These are phyloP conservation scores for Starmerella geochares DNA, from an alignment of 805 yeast species.

Conservation along the genomic window DNA sequence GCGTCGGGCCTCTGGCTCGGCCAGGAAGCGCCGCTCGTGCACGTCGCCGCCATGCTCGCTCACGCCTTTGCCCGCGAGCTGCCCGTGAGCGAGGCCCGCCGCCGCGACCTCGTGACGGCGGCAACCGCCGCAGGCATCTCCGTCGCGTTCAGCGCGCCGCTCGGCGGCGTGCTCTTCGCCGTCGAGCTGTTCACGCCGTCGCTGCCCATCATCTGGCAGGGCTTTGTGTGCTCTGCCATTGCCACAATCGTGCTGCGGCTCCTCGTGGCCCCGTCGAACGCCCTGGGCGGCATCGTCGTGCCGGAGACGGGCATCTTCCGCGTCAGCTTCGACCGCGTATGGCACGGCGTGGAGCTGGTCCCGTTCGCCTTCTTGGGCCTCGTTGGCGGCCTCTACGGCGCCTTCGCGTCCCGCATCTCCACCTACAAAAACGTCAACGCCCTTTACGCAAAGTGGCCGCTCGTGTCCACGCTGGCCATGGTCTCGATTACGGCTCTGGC, in stretches of 20 bases:
- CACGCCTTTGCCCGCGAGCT: slow-evolving; percentile 37
- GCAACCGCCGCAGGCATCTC: slow-evolving; percentile 78
- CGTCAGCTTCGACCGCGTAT: slow-evolving; percentile 58
- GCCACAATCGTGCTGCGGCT: slow-evolving; percentile 51
- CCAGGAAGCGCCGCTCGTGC: slow-evolving; percentile 79
- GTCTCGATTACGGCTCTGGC: slow-evolving; percentile 44
- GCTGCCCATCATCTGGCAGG: slow-evolving; percentile 68
- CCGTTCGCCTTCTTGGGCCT: slow-evolving; percentile 67
- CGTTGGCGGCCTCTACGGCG: slow-evolving; percentile 60
- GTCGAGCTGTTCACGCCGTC: slow-evolving; percentile 37
- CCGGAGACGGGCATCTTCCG: slow-evolving; percentile 50
- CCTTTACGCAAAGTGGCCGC: slow-evolving; percentile 20
- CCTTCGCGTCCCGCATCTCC: slow-evolving; percentile 29
- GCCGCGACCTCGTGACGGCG: slow-evolving; percentile 59
- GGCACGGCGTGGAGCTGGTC: slow-evolving; percentile 60
- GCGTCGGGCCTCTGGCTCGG: slow-evolving; percentile 78
- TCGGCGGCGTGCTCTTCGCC: slow-evolving; percentile 77
- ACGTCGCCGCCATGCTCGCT: slow-evolving; percentile 40
- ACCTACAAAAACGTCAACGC: slow-evolving; percentile 7
- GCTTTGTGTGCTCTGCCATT: slow-evolving; percentile 68
- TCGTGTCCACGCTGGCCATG: slow-evolving; percentile 39
- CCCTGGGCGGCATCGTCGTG: slow-evolving; percentile 29
- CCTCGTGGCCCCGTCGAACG: slow-evolving; percentile 39
- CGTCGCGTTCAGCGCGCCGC: slow-evolving; percentile 77
- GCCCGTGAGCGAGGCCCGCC: slow-evolving; percentile 25